Base-by-base conservation (phyloP, 192 early-diverging fungal species). In the Bifiguratus adelaidae region DNA sequence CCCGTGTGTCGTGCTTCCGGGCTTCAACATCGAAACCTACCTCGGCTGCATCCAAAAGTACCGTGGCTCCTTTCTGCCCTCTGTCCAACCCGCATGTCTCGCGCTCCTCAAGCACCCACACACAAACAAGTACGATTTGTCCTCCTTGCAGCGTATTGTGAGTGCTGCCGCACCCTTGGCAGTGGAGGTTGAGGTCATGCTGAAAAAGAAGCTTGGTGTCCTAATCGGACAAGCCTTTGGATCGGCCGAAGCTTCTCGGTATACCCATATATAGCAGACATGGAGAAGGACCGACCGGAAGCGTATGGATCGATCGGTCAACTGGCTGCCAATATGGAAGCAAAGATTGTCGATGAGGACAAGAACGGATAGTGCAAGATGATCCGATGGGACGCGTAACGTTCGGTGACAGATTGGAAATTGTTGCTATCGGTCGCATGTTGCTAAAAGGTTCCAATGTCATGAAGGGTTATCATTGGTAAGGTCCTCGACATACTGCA, bases 111-210 rank as follows among this genome's bases (percentile, higher is more conserved):
- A 88, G 48, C 63, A 77, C 48, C 86, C 89, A 8, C 56, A 78
- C 34, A 79, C 82, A 25, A 63, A 67, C 28, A 75, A 87, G n/a
- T 92, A 73, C 48, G 76, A 89, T 41, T 58, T 94, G 33, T 70
- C 77, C 1, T 78, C 73, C 27, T 68, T 92, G 7, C 47, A 68
- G n/a, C 59, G 54, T 19, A 48, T 87, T 36, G 67, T 74, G 45
- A 82, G 74, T 41, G 89, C 86, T 20, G 90, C 91, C 0, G 93
- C 93, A 2, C 89, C 89, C 3, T 63, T 93, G 8, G 68, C 69
- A 19, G 66, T 63, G 43, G 86, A 90, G 30, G 62, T 91, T n/a
- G 65, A 73, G 41, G 41, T 49, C 4, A 67, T 72, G 41, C 63
- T 82, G 6, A 56, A 62, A 35, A 42, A 43, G 26, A 54, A 50